Evolutionary conservation across 2,329 filamentous ascomycete species (phyloP), one percentile per base, ranked within the genome.

Genomic region (Tolypocladium endophyticum): DNA sequence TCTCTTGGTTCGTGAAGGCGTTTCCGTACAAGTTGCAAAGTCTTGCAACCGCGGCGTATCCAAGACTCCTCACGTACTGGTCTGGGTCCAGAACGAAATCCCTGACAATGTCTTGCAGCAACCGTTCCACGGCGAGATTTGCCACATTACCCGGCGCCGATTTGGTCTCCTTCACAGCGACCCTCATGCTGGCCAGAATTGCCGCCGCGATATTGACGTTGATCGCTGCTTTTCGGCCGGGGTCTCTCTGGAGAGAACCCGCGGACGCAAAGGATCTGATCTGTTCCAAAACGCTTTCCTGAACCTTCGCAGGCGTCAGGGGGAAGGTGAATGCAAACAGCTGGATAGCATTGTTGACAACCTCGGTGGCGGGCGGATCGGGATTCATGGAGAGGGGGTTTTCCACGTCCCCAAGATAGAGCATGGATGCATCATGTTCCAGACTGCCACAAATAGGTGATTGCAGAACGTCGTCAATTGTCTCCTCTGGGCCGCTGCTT

Each of bases 201-300:
- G 93, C 92, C 41, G 90, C 84, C 0, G 91, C 89, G 63, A 96
- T 83, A 67, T 99, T 99, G 61, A 97, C 89, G 61, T 87, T 88
- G 74, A 99, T 92, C 2, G 95, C 94, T 38, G 92, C 89, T 71
- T 90, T 96, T 57, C 93, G 84, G 7, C 92, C 92, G 1, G 88
- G 88, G 66, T 97, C 94, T 63, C 94, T 84, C 65, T 93, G 89
- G 28, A 97, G 77, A 56, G 84, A 85, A 0, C 86, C 85, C 1
- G 92, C 89, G 0, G 90, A 88, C n/a, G 94, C 79, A 68, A 95
- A 96, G 0, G 90, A 94, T 20, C 90, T 88, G 55, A 97, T 87
- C 70, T 99, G 94, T 72, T 99, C 94, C 12, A 99, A 77, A 55
- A 96, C 90, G 69, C 93, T 97, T 72, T 99, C 94, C 69, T 99